Base-by-base conservation (phyloP, 2,329 filamentous ascomycete species). In the Periconia macrospinosa region DNA sequence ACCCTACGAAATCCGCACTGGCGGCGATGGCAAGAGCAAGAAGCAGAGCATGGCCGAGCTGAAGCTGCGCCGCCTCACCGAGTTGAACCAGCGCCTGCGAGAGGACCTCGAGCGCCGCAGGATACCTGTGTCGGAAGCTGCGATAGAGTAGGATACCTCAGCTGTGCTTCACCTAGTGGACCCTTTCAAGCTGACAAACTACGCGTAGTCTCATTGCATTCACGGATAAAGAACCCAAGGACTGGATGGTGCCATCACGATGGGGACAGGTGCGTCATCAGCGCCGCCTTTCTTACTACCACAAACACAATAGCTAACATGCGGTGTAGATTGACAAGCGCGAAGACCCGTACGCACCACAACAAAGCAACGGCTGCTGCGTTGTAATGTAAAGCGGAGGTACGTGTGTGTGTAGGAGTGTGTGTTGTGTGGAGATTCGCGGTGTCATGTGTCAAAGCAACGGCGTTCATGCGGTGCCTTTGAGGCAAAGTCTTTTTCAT, bases 41-140 rank as follows among this genome's bases (percentile, higher is more conserved):
- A 97, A 97, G 83, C 94, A 97, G 81, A 96, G 91, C 75, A 97
- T 99, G 91, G 93, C 93, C 66, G 94, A 99, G 76, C 85, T 99
- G 62, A 99, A 99, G 84, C 86, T 97, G 70, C 88, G 94, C 70
- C 89, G 94, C 62, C 83, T 99, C 77, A 97, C 92, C 57, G 94
- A 99, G 81, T 86, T 99, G 70, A 99, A 97, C 83, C 91, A 91
- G 77, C 89, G 94, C 67, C 81, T 99, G 75, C 90, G 92, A 70
- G 94, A 99, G 78, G 94, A 99, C 75, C 83, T 99, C 61, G 94
- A 97, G 69, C 86, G 94, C 74, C 92, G 96, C 74, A 86, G 94
- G 68, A 96, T 97, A 72, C 94, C 93, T 63, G 92, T 97, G 57
- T 96, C 92, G 70, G 92, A 96, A 75, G 94, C 94, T 60, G 86